Conservation (phyloP, 2,329 filamentous ascomycete genomes). For the Tolypocladium guangdongense region DNA sequence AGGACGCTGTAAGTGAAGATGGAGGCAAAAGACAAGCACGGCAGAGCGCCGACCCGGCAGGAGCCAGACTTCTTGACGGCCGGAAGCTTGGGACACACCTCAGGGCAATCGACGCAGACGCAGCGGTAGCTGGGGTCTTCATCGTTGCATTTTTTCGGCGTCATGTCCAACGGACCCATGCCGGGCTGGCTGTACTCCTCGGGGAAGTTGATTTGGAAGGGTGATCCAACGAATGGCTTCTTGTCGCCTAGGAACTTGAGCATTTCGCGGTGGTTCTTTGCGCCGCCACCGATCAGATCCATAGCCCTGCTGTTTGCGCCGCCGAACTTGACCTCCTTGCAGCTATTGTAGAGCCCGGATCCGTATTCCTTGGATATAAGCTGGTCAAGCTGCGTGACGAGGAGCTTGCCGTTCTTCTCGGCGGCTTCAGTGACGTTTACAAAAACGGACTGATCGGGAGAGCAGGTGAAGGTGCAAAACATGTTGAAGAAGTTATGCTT, state of each 20-base stretch:
- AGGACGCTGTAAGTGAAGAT: slow-evolving; percentile 76
- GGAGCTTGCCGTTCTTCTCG: slow-evolving; percentile 42
- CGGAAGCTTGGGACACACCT: slow-evolving; percentile 73
- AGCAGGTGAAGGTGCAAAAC: slow-evolving; percentile 97
- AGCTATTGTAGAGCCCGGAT: slow-evolving; percentile 85
- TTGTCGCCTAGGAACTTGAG: slow-evolving; percentile 90
- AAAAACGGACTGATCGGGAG: slow-evolving; percentile 90
- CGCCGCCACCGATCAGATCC: slow-evolving; percentile 89
- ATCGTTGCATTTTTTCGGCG: slow-evolving; percentile 80
- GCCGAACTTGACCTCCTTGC: slow-evolving; percentile 97
- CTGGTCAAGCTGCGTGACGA: slow-evolving; percentile 88
- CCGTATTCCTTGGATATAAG: slow-evolving; percentile 78
- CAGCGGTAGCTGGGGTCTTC: slow-evolving; percentile 78
- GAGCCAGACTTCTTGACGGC: slow-evolving; percentile 57
- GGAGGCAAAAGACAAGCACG: slow-evolving; percentile 86
- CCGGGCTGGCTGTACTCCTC: slow-evolving; percentile 46
- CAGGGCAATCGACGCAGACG: slow-evolving; percentile 86
- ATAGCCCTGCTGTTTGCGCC: slow-evolving; percentile 89
- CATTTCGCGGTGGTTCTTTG: slow-evolving; percentile 78
- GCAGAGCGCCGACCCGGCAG: slow-evolving; percentile 79
- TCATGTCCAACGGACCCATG: slow-evolving; percentile 65
- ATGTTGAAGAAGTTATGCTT: slow-evolving; percentile 98
- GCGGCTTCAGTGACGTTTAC: slow-evolving; percentile 77
- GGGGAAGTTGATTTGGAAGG: slow-evolving; percentile 96
- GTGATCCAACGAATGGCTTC: slow-evolving; percentile 72